Conservation (phyloP, 345 rosid genomes). For the Euphorbia tirucalli region DNA sequence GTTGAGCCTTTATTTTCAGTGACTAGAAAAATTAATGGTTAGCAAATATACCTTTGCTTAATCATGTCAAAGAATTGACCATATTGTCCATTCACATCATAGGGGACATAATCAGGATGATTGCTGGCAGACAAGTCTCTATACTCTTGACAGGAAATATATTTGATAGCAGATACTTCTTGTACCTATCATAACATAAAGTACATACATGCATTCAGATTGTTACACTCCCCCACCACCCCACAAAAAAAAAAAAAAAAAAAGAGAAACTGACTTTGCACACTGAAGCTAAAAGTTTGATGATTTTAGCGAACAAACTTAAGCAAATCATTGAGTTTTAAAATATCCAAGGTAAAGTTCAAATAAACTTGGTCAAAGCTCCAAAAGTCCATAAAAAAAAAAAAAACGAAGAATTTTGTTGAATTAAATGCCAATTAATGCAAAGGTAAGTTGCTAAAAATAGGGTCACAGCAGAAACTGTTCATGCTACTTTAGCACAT, state of each 20-base stretch:
- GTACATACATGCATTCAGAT: slow-evolving; percentile 14
- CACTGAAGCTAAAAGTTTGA: background rate
- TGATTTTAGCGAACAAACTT: background rate
- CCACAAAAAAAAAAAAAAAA: background rate
- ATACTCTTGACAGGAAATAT: slow-evolving; percentile 61
- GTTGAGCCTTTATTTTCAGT: too few relatives aligned
- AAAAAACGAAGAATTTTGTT: too few relatives aligned
- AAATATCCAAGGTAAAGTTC: background rate
- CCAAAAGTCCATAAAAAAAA: too few relatives aligned
- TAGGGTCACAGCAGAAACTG: too few relatives aligned
- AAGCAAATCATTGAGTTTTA: background rate
- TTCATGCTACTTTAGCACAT: too few relatives aligned
- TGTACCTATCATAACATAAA: slow-evolving; percentile 48
- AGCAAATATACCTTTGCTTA: slow-evolving; percentile 61
- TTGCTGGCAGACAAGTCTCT: slow-evolving; percentile 55
- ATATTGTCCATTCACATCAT: slow-evolving; percentile 64
- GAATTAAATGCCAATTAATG: too few relatives aligned
- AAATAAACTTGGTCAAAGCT: background rate
- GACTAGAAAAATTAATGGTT: background rate
- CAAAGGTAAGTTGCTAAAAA: too few relatives aligned
- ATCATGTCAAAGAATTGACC: slow-evolving; percentile 72
- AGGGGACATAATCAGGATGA: slow-evolving; percentile 77
- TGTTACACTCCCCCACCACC: slow-evolving; percentile 7
- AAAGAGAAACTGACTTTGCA: slow-evolving; percentile 12
- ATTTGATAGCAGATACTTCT: slow-evolving; percentile 90